Evolutionary conservation across 108 stramenopile species (phyloP).

Genomic region (Skeletonema tropicum): DNA sequence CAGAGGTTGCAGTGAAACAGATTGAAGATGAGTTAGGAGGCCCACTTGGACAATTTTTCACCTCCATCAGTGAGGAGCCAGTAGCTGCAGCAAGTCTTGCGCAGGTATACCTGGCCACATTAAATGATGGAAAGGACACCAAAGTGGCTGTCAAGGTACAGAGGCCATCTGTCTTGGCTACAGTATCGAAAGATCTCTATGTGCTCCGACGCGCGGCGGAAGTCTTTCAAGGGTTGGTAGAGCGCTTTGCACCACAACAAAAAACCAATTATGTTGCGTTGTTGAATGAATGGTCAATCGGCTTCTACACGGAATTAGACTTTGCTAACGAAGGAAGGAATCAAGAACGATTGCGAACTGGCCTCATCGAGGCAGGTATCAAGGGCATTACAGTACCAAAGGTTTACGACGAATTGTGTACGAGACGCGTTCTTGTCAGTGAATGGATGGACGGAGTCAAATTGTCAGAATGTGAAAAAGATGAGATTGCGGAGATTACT

Average conservation of each 20-base stretch:
- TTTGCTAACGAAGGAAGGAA: constrained; percentile 72
- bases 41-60: constrained; percentile 86
- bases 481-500: constrained; percentile 72
- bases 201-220: constrained; percentile 87
- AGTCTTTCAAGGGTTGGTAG: constrained; percentile 86
- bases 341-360: constrained; percentile 65
- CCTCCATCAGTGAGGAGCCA: constrained; percentile 85
- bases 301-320: constrained; percentile 82
- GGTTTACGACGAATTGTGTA: constrained; percentile 78
- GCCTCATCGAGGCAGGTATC: constrained; percentile 65
- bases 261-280: constrained; percentile 85
- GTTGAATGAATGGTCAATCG: constrained; percentile 90
- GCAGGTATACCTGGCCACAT: constrained; percentile 86
- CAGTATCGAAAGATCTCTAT: constrained; percentile 90
- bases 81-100: constrained; percentile 89
- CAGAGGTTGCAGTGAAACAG: constrained; percentile 72
- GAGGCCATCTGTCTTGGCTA: constrained; percentile 76
- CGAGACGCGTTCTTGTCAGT: constrained; percentile 76
- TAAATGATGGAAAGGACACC: constrained; percentile 80
- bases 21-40: constrained; percentile 88
- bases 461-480: constrained; percentile 58
- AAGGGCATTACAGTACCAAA: constrained; percentile 81
- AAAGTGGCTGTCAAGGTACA: constrained; percentile 91
- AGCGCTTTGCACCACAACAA: constrained; percentile 91
- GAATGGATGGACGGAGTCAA: constrained; percentile 92